Evolutionary conservation across 176 grass and related monocot genomes (phyloP), one percentile per base, ranked within the genome.

Genomic region (Ampelocalamus luodianensis): DNA sequence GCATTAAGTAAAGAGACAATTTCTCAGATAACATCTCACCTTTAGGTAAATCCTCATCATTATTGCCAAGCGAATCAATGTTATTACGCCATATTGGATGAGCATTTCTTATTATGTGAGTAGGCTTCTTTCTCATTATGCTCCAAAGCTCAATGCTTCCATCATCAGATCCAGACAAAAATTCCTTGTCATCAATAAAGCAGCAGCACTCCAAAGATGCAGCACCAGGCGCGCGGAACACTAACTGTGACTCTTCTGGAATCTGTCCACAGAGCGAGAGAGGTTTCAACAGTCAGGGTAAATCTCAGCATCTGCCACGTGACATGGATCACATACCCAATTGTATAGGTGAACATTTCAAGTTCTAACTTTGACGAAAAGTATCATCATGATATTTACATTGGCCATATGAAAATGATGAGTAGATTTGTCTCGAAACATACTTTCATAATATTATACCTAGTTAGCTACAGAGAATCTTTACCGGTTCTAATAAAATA

Each of bases 171-270:
- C 94, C 94, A 86, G 94, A 94, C 44, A 94, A 65, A 85, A 93
- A 94, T 68, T 97, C 94, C 23, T 88, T 92, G 65, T 94, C 94
- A 61, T 92, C 93, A 69, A 97, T 88, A 85, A 97, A 94, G 88
- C 87, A 92, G 78, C 89, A 90, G 45, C 94, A 94, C 81, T 97
- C 94, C 74, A 97, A 90, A 65, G 94, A 94, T 66, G 92, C 76
- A 24, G 89, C 48, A 81, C 48, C 92, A 83, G 94, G 92, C 50
- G 92, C 92, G 24, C 94, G 94, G 67, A 90, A 97, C 24, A 97
- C 74, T 88, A 97, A 76, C 32, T 97, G 94, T 12, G 94, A 94
- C 81, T 97, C 94, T 74, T 97, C 94, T 36, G 89, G 90, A 68
- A 97, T 90, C 94, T 97, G 85, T 51, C 12, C 68, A 76, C 20